These are phyloP conservation scores for Edaphochlamys debaryana DNA, from an alignment of 139 green algal genomes.

Conservation along the genomic window DNA sequence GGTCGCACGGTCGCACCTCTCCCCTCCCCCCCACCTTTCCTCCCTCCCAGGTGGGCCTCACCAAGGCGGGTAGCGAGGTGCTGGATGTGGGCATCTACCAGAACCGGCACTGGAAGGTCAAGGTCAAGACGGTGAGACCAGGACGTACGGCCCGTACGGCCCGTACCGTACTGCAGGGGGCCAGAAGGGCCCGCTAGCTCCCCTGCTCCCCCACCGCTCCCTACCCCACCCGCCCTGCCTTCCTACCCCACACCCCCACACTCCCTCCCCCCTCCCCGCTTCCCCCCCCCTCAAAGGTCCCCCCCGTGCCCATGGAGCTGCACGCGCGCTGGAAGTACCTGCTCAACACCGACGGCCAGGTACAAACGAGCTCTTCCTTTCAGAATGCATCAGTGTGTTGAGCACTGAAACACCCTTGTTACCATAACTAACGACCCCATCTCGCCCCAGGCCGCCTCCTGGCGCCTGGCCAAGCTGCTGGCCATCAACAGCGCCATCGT, in stretches of 20 bases:
- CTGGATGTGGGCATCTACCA: slow-evolving; percentile 63
- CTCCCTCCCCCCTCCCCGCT: not conserved
- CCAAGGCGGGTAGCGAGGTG: not conserved
- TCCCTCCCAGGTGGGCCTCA: slow-evolving; percentile 18
- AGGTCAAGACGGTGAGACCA: slow-evolving; percentile 47
- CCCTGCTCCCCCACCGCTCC: too few relatives aligned
- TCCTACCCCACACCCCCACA: too few relatives aligned
- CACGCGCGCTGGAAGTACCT: slow-evolving; percentile 54
- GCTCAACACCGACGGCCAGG: slow-evolving; percentile 58
- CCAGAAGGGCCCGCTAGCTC: too few relatives aligned
- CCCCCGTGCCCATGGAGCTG: slow-evolving; percentile 53
- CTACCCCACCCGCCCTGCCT: not conserved
- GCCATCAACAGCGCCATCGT: slow-evolving; percentile 48
- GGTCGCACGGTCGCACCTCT: too few relatives aligned
- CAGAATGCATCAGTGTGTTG: too few relatives aligned
- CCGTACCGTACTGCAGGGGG: too few relatives aligned
- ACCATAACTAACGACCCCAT: too few relatives aligned
- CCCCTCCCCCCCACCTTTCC: too few relatives aligned
- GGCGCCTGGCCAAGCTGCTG: slow-evolving; percentile 61
- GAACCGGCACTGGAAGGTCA: slow-evolving; percentile 57
- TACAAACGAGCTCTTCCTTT: too few relatives aligned
- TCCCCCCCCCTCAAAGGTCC: slow-evolving; percentile 26
- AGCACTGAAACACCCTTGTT: too few relatives aligned
- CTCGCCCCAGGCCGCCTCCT: slow-evolving; percentile 48
- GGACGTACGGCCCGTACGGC: too few relatives aligned